Percentiles rank a stretch among this genome's conserved stretches.
phyloP scores from a whole-genome alignment of 2,329 filamentous ascomycete species.

The Venturia effusa region DNA sequence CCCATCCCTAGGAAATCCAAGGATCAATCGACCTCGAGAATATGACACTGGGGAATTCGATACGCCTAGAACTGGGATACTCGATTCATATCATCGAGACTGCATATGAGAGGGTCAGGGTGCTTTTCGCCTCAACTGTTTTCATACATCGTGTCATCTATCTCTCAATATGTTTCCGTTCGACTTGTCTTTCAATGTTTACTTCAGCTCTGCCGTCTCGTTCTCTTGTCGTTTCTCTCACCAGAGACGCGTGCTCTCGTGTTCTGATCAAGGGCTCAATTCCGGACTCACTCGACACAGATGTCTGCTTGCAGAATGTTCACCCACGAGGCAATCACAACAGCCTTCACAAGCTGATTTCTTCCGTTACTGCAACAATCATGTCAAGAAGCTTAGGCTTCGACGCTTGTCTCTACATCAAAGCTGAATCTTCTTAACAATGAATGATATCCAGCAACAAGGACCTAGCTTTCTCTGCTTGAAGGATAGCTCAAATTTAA shows the following conservation, averaged over 20 bases:
- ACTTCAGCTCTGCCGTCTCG: neutral
- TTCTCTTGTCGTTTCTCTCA: neutral
- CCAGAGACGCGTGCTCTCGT: neutral
- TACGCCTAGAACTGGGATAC: no score
- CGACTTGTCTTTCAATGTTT: conserved; percentile 2
- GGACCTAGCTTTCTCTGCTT: neutral
- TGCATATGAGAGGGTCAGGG: neutral
- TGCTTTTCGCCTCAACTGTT: neutral
- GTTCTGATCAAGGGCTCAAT: neutral
- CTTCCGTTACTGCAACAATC: neutral
- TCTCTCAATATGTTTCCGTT: neutral
- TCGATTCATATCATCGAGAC: neutral
- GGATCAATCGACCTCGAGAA: neutral
- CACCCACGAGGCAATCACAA: neutral
- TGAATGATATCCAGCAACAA: neutral
- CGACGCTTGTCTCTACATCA: neutral
- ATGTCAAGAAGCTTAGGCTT: neutral
- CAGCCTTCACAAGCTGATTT: neutral
- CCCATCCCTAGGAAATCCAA: neutral
- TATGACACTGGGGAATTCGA: no score
- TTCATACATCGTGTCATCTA: neutral
- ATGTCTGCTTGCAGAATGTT: neutral
- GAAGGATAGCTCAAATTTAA: neutral
- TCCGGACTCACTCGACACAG: neutral
- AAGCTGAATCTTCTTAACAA: neutral